Evolutionary conservation across 148 eudicot species (phyloP).

Genomic region (Tetragonia tetragonoides): DNA sequence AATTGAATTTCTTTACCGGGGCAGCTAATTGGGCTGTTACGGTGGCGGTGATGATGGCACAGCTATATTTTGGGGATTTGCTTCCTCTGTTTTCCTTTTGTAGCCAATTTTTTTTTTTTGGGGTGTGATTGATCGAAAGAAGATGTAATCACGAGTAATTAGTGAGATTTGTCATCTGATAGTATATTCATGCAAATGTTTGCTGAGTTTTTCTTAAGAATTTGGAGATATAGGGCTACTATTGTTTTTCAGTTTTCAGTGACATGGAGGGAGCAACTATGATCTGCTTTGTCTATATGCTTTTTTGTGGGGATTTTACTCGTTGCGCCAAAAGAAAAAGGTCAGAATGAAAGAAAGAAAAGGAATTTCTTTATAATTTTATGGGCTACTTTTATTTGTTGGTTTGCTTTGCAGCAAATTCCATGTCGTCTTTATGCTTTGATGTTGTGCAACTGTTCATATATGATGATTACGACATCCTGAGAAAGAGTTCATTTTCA

Average conservation of each 20-base stretch:
- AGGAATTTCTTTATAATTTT: neutral
- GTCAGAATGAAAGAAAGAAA: neutral
- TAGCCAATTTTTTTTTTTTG: neutral
- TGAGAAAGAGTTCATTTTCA: too few species aligned
- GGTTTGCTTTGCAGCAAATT: constrained; percentile 17
- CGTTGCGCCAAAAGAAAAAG: neutral
- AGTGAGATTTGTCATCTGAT: neutral
- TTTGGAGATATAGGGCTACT: too few species aligned
- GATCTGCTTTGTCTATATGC: constrained; percentile 12
- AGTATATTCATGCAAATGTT: constrained; percentile 11
- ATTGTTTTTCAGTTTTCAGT: neutral
- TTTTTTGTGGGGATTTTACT: neutral
- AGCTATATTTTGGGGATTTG: neutral
- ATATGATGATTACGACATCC: too few species aligned
- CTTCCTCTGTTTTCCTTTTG: neutral
- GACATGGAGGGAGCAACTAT: neutral
- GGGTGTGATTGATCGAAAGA: constrained; percentile 17
- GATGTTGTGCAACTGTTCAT: neutral
- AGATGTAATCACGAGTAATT: constrained; percentile 6
- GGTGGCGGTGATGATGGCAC: neutral
- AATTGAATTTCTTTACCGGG: neutral
- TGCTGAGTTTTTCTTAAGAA: too few species aligned
- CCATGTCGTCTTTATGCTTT: constrained; percentile 14
- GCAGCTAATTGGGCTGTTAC: neutral
- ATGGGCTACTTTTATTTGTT: neutral